A percentile compares a stretch with the other conserved stretches of the same genome.
These are phyloP conservation scores for Lepidopterella palustris DNA, from an alignment of 495 filamentous ascomycete species.

Conservation along the genomic window DNA sequence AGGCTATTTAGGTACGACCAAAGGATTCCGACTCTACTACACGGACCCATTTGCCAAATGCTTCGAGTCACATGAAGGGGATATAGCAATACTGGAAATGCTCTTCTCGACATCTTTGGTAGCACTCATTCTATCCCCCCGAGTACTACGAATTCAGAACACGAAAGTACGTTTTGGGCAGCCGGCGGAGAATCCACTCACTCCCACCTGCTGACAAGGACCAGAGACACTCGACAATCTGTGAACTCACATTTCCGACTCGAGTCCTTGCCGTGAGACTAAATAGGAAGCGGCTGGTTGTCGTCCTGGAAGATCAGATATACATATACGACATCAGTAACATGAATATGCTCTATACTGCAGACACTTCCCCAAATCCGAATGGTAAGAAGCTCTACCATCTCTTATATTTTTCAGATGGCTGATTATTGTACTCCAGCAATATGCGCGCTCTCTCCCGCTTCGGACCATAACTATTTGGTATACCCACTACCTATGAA, in stretches of 20 bases:
- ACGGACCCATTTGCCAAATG: slow-evolving; percentile 92
- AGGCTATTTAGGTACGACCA: slow-evolving; percentile 61
- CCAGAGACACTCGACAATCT: slow-evolving; percentile 89
- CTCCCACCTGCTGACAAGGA: slow-evolving; percentile 12
- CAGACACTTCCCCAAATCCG: slow-evolving; percentile 88
- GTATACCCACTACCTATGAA: slow-evolving; percentile 90
- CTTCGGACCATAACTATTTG: slow-evolving; percentile 90
- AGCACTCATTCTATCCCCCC: slow-evolving; percentile 80
- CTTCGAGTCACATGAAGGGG: slow-evolving; percentile 86
- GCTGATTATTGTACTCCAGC: no score
- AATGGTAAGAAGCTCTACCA: slow-evolving; percentile 46
- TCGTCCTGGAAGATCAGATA: slow-evolving; percentile 89
- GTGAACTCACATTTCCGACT: slow-evolving; percentile 95
- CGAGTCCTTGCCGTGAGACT: slow-evolving; percentile 86
- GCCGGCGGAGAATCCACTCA: neutral
- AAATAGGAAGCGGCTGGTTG: slow-evolving; percentile 88
- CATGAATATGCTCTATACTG: slow-evolving; percentile 86
- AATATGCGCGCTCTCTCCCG: slow-evolving; percentile 86
- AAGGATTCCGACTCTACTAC: slow-evolving; percentile 90
- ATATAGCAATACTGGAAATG: slow-evolving; percentile 95
- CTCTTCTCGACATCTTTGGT: slow-evolving; percentile 98
- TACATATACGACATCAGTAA: slow-evolving; percentile 98
- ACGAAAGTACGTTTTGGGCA: slow-evolving; percentile 65
- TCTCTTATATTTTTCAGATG: neutral
- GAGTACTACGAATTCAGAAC: slow-evolving; percentile 89